phyloP scores from a whole-genome alignment of 1,284 basidiomycete species.

The Mycena sp. region DNA sequence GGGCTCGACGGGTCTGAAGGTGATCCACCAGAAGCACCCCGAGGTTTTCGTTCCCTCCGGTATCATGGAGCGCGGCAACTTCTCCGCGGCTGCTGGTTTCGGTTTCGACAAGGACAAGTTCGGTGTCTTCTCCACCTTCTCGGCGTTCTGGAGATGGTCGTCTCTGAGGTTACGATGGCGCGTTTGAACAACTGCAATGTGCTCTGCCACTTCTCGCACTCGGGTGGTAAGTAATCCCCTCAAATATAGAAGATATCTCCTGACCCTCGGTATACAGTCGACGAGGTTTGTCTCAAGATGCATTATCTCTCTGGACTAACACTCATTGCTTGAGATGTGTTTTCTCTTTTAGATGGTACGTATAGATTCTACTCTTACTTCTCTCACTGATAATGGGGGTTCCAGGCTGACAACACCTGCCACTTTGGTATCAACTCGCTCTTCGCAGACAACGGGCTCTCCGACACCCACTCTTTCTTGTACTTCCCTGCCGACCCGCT shows the following conservation, averaged over 20 bases:
- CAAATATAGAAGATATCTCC: too few species aligned
- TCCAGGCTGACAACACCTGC: slow-evolving; percentile 90
- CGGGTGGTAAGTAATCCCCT: slow-evolving; percentile 65
- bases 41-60: slow-evolving; percentile 87
- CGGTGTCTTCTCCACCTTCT: slow-evolving; percentile 88
- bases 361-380: too few species aligned
- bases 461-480: slow-evolving; percentile 78
- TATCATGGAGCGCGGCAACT: slow-evolving; percentile 86
- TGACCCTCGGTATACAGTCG: slow-evolving; percentile 51
- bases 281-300: too few species aligned
- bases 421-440: slow-evolving; percentile 86
- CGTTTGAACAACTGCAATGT: slow-evolving; percentile 87
- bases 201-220: slow-evolving; percentile 88
- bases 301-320: too few species aligned
- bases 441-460: slow-evolving; percentile 87
- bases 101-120: slow-evolving; percentile 80
- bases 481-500: slow-evolving; percentile 88
- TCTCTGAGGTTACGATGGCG: slow-evolving; percentile 92
- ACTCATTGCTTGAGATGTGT: too few species aligned
- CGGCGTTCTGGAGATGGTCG: slow-evolving; percentile 89
- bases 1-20: slow-evolving; percentile 87
- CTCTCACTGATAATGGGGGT: too few species aligned
- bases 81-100: slow-evolving; percentile 87
- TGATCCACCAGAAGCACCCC: slow-evolving; percentile 87
- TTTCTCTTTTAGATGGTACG: too few species aligned